These are phyloP conservation scores for Cardiospermum halicacabum DNA, from an alignment of 345 rosid species.

Conservation along the genomic window DNA sequence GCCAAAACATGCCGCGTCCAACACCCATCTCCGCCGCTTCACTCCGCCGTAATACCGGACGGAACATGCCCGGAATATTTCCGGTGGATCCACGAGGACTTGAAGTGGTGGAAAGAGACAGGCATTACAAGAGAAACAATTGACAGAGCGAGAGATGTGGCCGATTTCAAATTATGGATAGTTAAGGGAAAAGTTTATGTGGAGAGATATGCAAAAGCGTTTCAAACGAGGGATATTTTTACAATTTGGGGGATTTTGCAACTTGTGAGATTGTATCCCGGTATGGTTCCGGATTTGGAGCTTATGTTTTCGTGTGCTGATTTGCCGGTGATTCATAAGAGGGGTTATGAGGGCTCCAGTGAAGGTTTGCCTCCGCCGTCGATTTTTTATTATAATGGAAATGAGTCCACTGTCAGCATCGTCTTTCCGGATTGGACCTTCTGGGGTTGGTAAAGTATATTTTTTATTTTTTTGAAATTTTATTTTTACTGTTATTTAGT, in stretches of 20 bases:
- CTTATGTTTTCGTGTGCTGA: conserved; percentile 52
- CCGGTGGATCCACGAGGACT: conserved; percentile 59
- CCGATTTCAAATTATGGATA: conserved; percentile 49
- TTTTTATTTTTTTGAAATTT: too few species aligned
- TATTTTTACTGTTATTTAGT: too few species aligned
- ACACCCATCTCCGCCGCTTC: conserved; percentile 11
- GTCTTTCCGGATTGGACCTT: conserved; percentile 75
- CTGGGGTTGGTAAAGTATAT: conserved; percentile 76
- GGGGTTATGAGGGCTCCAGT: conserved; percentile 17
- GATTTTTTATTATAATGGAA: conserved; percentile 57
- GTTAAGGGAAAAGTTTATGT: conserved; percentile 44
- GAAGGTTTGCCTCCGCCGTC: conserved; percentile 44
- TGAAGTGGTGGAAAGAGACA: conserved; percentile 42
- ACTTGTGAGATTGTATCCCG: conserved; percentile 65
- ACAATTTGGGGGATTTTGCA: conserved; percentile 73
- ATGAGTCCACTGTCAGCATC: conserved; percentile 37
- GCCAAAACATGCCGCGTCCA: conserved; percentile 28
- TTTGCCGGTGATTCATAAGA: conserved; percentile 30
- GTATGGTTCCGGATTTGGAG: conserved; percentile 58
- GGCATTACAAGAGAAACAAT: conserved; percentile 52
- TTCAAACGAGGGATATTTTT: conserved; percentile 55
- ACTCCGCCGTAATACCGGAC: conserved; percentile 4
- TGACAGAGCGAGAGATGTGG: conserved; percentile 31
- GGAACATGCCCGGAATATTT: conserved; percentile 56
- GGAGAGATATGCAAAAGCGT: conserved; percentile 33